Base-by-base conservation (phyloP, 2,329 filamentous ascomycete species). In the Aspergillus alliaceus region DNA sequence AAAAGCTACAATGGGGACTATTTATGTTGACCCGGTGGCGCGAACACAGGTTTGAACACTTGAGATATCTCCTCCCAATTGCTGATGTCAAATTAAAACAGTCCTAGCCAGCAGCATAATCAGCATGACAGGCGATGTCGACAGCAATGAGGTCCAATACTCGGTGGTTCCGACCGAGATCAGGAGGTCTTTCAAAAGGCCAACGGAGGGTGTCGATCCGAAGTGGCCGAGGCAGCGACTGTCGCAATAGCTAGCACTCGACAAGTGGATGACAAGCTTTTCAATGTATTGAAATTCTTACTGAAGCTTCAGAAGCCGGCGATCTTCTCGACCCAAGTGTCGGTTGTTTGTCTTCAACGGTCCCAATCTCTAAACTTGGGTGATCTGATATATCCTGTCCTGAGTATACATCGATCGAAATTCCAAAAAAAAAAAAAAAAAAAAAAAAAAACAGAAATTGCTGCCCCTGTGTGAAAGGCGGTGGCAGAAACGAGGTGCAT, bases 111-210 rank as follows among this genome's bases (percentile, higher is more conserved):
- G n/a, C 12, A 14, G 44, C 35, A 27, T 15, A n/a, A 24, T 35
- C 49, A 50, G 42, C 53, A 59, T 56, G 51, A 22, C 32, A 50
- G 53, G 57, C 53, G 27, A 57, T 20, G 18, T 9, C 22, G 18
- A 14, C 27, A 27, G 24, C 12, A 18, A 22, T 25, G n/a, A 47
- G 27, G n/a, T 47, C 27, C 8, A 31, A 20, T 7, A 24, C 15
- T 48, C 27, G 44, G 22, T 18, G 27, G 44, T 24, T 27, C n/a
- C 27, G 22, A 48, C 27, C 15, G n/a, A 32, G 7, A n/a, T 32
- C 44, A 31, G 25, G 44, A 20, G 44, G 24, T 15, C 24, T n/a
- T 27, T n/a, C 15, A 14, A 14, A 12, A 14, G 12, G 39, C 15
- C 4, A 18, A 31, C 25, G 25, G 25, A 47, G 20, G 25, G n/a